Conservation (phyloP, 2,329 filamentous ascomycete genomes). For the Bimuria novae-zelandiae region DNA sequence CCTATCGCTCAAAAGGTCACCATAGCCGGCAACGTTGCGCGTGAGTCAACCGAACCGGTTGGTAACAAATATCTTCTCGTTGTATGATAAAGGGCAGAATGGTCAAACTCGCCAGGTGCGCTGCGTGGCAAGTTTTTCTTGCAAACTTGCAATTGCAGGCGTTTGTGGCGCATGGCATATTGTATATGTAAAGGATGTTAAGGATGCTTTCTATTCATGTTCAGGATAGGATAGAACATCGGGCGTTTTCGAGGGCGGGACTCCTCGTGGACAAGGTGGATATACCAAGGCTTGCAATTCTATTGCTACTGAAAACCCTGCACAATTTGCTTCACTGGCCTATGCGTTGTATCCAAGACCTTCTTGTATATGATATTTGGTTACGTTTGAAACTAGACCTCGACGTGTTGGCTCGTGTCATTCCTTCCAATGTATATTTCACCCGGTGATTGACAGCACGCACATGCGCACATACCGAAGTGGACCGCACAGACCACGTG, state of each 20-base stretch:
- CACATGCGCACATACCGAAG: no score
- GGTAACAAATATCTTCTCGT: not conserved
- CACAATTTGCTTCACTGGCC: not conserved
- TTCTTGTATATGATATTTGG: not conserved
- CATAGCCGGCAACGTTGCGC: no score
- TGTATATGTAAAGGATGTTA: not conserved
- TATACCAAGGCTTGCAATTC: constrained; percentile 6
- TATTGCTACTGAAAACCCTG: not conserved
- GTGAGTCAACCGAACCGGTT: no score
- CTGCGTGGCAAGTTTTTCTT: not conserved
- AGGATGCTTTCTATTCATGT: no score
- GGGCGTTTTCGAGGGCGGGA: not conserved
- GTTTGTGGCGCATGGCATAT: constrained; percentile 1
- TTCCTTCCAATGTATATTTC: no score
- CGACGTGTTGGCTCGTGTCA: no score
- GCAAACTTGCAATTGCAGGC: not conserved
- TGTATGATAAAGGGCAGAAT: not conserved
- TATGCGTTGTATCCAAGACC: not conserved
- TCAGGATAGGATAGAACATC: not conserved
- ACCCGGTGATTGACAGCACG: no score
- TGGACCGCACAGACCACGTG: no score
- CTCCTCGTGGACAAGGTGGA: not conserved
- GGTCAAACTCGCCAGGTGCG: not conserved
- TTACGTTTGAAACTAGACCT: no score
- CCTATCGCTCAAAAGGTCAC: no score